phyloP scores from a whole-genome alignment of 2,329 filamentous ascomycete genomes.

The Trichophyton benhamiae region DNA sequence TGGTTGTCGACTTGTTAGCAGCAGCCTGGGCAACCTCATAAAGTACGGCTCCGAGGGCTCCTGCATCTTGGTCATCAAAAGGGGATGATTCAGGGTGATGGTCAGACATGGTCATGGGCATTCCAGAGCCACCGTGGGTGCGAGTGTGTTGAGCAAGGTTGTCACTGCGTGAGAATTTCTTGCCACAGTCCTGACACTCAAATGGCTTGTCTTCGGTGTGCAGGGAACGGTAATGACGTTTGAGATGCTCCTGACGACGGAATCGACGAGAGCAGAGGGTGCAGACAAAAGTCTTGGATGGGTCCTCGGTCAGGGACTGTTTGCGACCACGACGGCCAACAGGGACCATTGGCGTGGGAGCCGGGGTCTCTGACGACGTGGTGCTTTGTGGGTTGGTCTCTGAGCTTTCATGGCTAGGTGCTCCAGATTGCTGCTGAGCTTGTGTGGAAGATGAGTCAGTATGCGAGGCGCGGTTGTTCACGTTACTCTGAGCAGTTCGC shows the following conservation, averaged over 20 bases:
- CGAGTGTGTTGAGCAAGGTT: conserved; percentile 93
- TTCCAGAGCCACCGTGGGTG: conserved; percentile 79
- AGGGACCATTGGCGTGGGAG: conserved; percentile 33
- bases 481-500: conserved; percentile 22
- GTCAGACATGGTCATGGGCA: conserved; percentile 81
- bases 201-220: conserved; percentile 99
- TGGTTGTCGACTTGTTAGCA: conserved; percentile 45
- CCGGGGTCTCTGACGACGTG: conserved; percentile 30
- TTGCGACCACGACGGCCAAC: conserved; percentile 90
- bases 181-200: conserved; percentile 92
- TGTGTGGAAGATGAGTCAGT: conserved; percentile 26
- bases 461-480: conserved; percentile 32
- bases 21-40: conserved; percentile 69
- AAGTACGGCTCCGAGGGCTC: conserved; percentile 60
- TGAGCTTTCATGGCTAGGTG: conserved; percentile 34
- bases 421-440: conserved; percentile 24
- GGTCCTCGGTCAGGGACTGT: conserved; percentile 94
- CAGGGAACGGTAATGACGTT: conserved; percentile 95
- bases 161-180: conserved; percentile 97
- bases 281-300: conserved; percentile 96
- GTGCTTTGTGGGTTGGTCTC: conserved; percentile 38
- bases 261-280: conserved; percentile 93
- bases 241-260: conserved; percentile 94
- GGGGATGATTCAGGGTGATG: conserved; percentile 43
- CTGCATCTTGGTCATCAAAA: conserved; percentile 47